phyloP scores from a whole-genome alignment of 2,329 filamentous ascomycete species.

The Hortaea sp. region DNA sequence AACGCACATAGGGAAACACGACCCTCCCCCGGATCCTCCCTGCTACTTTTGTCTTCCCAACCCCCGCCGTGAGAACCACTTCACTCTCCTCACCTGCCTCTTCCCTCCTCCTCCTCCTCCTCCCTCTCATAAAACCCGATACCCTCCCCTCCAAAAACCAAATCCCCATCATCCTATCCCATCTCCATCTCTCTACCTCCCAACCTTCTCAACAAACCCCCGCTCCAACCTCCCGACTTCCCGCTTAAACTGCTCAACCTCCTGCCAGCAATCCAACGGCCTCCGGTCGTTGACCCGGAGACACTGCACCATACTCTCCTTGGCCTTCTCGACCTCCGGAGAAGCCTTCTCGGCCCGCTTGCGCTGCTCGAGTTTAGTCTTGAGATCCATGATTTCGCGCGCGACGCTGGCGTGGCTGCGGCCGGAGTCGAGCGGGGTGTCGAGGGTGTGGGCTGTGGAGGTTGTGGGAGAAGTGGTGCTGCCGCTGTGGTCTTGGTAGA shows the following conservation, averaged over 20 bases:
- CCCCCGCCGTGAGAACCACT: no score
- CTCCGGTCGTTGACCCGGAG: conserved; percentile 74
- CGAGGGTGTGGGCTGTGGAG: neutral
- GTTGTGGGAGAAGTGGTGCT: conserved; percentile 6
- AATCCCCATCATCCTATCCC: neutral
- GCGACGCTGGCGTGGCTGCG: conserved; percentile 44
- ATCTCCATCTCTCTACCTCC: conserved; percentile 37
- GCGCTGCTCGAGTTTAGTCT: conserved; percentile 39
- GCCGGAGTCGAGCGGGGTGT: conserved; percentile 19
- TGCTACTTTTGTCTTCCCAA: no score
- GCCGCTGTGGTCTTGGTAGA: conserved; percentile 27
- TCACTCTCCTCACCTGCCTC: no score
- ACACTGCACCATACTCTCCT: conserved; percentile 67
- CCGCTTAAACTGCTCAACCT: conserved; percentile 82
- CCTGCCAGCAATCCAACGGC: conserved; percentile 87
- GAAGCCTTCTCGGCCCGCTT: conserved; percentile 56
- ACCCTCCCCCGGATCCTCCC: no score
- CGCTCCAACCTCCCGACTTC: conserved; percentile 81
- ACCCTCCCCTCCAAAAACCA: neutral
- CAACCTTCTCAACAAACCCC: conserved; percentile 76
- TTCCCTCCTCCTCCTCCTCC: no score
- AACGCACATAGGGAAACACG: no score
- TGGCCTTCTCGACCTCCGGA: conserved; percentile 61
- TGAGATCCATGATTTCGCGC: conserved; percentile 48
- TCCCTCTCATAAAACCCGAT: no score